These are phyloP conservation scores for Ceratocystis huliohia DNA, from an alignment of 2,329 filamentous ascomycete genomes.

Conservation along the genomic window DNA sequence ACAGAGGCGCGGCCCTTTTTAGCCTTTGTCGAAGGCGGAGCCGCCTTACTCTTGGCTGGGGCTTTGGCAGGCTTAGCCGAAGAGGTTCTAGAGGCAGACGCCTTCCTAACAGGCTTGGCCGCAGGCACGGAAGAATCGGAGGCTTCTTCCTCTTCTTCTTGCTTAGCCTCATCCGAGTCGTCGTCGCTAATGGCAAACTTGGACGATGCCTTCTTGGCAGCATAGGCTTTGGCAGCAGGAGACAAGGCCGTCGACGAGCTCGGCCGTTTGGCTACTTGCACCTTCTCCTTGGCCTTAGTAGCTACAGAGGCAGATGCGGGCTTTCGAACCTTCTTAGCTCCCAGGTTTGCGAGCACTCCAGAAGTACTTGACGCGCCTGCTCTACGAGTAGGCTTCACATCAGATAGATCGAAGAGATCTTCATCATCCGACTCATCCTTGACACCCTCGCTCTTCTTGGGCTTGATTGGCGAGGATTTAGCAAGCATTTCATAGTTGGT, in stretches of 20 bases:
- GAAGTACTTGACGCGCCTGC: conserved; percentile 34
- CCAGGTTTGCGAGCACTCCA: conserved; percentile 16
- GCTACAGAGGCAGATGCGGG: neutral
- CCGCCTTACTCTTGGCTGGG: neutral
- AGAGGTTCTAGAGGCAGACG: neutral
- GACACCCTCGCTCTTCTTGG: conserved; percentile 39
- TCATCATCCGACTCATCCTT: conserved; percentile 40
- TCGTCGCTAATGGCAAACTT: conserved; percentile 30
- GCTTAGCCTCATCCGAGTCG: conserved; percentile 33
- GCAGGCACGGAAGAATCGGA: neutral
- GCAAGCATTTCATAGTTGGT: conserved; percentile 58
- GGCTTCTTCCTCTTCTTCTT: conserved; percentile 23
- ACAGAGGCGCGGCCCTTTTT: neutral
- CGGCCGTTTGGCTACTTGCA: neutral
- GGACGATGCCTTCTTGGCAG: conserved; percentile 36
- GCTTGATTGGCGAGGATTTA: conserved; percentile 50
- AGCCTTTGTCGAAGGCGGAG: neutral
- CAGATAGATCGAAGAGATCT: conserved; percentile 21
- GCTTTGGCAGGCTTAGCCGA: conserved; percentile 9
- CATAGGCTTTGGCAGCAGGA: conserved; percentile 56
- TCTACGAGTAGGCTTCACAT: conserved; percentile 34
- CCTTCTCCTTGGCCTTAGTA: conserved; percentile 44
- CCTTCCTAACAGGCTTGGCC: neutral
- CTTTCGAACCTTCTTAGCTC: conserved; percentile 18
- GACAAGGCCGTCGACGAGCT: conserved; percentile 35